Percentiles rank a stretch among this genome's conserved stretches.
Evolutionary conservation across 345 rosid species (phyloP).

Genomic region (Syzygium jambos): DNA sequence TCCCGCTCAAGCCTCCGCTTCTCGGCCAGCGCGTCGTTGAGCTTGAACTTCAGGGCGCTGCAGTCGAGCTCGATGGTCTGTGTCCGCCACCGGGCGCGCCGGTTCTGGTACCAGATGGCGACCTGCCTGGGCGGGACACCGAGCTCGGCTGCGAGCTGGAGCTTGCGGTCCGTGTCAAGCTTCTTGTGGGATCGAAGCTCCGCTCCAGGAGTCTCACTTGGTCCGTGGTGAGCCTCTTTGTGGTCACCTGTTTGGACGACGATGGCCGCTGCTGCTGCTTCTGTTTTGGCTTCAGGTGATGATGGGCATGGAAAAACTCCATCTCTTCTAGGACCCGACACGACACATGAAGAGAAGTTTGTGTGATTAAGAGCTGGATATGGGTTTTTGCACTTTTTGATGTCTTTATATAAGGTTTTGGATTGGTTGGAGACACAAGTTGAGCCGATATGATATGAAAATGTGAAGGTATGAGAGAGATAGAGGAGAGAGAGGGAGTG

Average conservation of each 20-base stretch:
- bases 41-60: slow-evolving; percentile 39
- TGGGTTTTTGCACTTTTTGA: not conserved
- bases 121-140: slow-evolving; percentile 75
- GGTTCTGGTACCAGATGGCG: slow-evolving; percentile 94
- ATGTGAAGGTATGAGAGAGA: not conserved
- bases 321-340: not conserved
- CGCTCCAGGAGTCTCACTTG: slow-evolving; percentile 68
- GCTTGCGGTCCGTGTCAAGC: slow-evolving; percentile 67
- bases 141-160: slow-evolving; percentile 53
- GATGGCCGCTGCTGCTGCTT: not conserved
- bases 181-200: slow-evolving; percentile 63
- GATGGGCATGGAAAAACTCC: slow-evolving; percentile 1
- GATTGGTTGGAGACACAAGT: not conserved
- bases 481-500: not conserved
- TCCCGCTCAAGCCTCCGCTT: slow-evolving; percentile 54
- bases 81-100: slow-evolving; percentile 85
- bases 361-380: not conserved
- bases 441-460: not conserved
- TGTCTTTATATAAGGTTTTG: not conserved
- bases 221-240: slow-evolving; percentile 57
- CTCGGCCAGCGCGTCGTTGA: slow-evolving; percentile 45
- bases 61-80: slow-evolving; percentile 64
- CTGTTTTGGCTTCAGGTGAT: slow-evolving; percentile 8
- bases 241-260: slow-evolving; percentile 13
- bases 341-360: not conserved